Evolutionary conservation across 805 yeast species (phyloP), one percentile per base, ranked within the genome.

Genomic region (Yamadazyma laniorum): DNA sequence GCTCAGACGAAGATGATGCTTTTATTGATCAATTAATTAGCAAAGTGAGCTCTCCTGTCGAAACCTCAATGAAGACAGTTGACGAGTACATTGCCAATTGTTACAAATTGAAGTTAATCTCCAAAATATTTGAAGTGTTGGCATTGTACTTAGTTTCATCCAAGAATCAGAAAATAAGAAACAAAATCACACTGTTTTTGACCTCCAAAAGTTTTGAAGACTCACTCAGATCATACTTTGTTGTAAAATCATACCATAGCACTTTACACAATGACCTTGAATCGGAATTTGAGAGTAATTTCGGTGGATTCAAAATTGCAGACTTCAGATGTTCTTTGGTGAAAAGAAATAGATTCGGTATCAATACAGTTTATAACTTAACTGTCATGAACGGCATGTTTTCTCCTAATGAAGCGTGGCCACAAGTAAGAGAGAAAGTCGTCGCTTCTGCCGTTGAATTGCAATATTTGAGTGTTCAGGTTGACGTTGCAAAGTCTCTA

Each of bases 51-150:
- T 21, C 27, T 6, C 38, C 40, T 3, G 32, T 27, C 5, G 32
- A 37, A 6, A 25, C 32, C 27, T 15, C 28, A 15, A 35, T 39
- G 11, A 32, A 37, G 21, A 30, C 36, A 2, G 40, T 40, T 5
- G 40, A 40, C 8, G 42, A 44, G 12, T 39, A 38, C 29, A 50
- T 49, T 25, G 47, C 32, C 5, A 34, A 52, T 3, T 79, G 84
- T 29, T 77, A 80, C 48, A 73, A 74, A 36, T 72, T 76, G 49
- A 77, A 74, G 42, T 59, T 83, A 32, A 65, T 79, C 6, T 77
- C 95, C 1, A 79, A 81, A 46, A 76, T 85, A 14, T 77, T 86
- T 2, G 93, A 86, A 51, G 79, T 88, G 7, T 66, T 88, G 35
- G 88, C 96, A 0, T 65, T 86, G 29, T 75, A 82, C 32, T 61